Base-by-base conservation (phyloP, 345 rosid species). In the Aegle marmelos region DNA sequence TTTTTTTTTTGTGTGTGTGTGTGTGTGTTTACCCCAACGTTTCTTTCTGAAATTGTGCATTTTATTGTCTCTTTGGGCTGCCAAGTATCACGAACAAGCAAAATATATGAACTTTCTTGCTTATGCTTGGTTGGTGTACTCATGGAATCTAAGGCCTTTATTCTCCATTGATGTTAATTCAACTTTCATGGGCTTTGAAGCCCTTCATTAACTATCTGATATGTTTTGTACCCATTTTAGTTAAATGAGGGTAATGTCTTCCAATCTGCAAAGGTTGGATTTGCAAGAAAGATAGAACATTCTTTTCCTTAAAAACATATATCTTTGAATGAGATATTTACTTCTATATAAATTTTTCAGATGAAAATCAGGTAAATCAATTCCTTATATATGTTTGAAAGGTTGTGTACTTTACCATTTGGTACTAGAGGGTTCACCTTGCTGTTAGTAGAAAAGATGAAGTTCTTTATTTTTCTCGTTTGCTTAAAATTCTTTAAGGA, bases 141-240 rank as follows among this genome's bases (percentile, higher is more conserved):
- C 53, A 24, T 34, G 65, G 21, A 57, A 57, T 57, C 2, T 45
- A 27, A 72, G 75, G 75, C 33, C 63, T 30, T 33, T 34, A 54
- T 10, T 56, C 33, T 57, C 3, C 8, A 6, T 58, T 7, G 1
- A 16, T 13, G 17, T 41, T 16, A 50, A 33, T 72, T 13, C n/a
- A 56, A 72, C 4, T 31, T 70, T 50, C 41, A 22, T 56, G 30
- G 45, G 45, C 5, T 56, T 71, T 28, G 61, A 5, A 53, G 45
- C 50, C 27, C 63, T 71, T 56, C 30, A 6, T 54, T 28, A 72
- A 72, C 75, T 33, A n/a, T 72, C 62, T 71, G 74, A 71, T 21
- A 22, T 30, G 39, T 71, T 70, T 22, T 72, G 8, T 22, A 56
- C 33, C 45, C 63, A 34, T 56, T 10, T n/a, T 19, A 28, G 5